These are phyloP conservation scores for Calophaca sinica DNA, from an alignment of 306 rosid genomes.

Conservation along the genomic window DNA sequence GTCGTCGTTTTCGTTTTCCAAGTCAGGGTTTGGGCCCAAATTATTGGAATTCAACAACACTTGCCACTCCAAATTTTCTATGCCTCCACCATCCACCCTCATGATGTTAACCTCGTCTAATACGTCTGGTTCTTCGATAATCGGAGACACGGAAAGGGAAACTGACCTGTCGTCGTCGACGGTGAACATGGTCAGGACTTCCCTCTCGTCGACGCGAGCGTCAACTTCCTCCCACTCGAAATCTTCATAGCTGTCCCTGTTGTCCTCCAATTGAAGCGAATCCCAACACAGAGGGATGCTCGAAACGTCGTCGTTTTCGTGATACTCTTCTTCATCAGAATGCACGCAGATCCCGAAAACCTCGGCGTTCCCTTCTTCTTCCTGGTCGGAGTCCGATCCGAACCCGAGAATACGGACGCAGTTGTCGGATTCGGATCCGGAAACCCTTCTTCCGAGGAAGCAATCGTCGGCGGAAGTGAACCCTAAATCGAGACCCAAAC, in stretches of 20 bases:
- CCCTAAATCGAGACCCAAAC: conserved; percentile 54
- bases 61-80: conserved; percentile 75
- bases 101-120: conserved; percentile 46
- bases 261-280: conserved; percentile 72
- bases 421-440: conserved; percentile 51
- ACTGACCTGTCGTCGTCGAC: conserved; percentile 53
- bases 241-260: conserved; percentile 61
- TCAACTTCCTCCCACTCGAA: conserved; percentile 95
- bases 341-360: conserved; percentile 53
- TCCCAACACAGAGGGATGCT: conserved; percentile 72
- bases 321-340: conserved; percentile 60
- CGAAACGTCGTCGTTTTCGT: conserved; percentile 57
- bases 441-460: conserved; percentile 52
- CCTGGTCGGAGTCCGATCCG: conserved; percentile 66
- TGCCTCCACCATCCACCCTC: conserved; percentile 48
- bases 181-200: conserved; percentile 56
- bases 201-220: conserved; percentile 66
- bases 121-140: conserved; percentile 23
- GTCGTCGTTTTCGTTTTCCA: conserved; percentile 41
- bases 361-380: conserved; percentile 48
- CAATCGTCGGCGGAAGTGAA: conserved; percentile 48
- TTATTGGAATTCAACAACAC: conserved; percentile 57
- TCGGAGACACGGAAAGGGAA: conserved; percentile 33
- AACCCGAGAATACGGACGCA: conserved; percentile 45
- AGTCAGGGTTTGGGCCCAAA: conserved; percentile 55